Base-by-base conservation (phyloP, 441 rosid species). In the Gossypium davidsonii region DNA sequence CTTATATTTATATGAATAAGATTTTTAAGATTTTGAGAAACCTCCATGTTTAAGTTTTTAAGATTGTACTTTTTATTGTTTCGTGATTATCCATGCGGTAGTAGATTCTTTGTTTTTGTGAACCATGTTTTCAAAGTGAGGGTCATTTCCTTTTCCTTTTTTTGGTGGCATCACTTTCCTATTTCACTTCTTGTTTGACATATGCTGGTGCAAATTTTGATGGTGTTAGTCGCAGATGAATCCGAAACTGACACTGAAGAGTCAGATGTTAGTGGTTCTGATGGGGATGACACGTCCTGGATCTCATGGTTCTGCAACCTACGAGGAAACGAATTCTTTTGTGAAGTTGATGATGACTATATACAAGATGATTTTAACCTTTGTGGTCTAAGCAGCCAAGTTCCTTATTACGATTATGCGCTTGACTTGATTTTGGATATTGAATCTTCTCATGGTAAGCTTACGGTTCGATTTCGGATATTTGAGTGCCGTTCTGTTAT, bases 331-430 rank as follows among this genome's bases (percentile, higher is more conserved):
- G 94, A 89, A 73, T 89, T 89, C 85, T 89, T 89, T 74, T 89
- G 93, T 57, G 93, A 89, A 83, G 93, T 89, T 76, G 93, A 89
- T 72, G 93, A 87, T 80, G 93, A 89, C 76, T 89, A 87, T 74
- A 86, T 89, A 48, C 94, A 89, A 75, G 94, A 89, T 76, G 94
- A 89, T 79, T 89, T 89, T 71, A 89, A 87, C 79, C 88, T 89
- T 67, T 87, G 90, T 42, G 91, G 94, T 26, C 82, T 89, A 74
- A 86, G 91, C 84, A 81, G 85, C 80, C 94, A 87, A 89, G 88
- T 89, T 76, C 94, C 94, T 2, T 87, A 89, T 80, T 89, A 88
- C 74, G 94, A 90, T 57, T 90, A 88, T 66, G 94, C 94, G 49
- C 90, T 90, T 74, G 92, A 90, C 83, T 79, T 90, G 83, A 88